Evolutionary conservation across 2,329 filamentous ascomycete species (phyloP).

Genomic region (Orbilia quercus): DNA sequence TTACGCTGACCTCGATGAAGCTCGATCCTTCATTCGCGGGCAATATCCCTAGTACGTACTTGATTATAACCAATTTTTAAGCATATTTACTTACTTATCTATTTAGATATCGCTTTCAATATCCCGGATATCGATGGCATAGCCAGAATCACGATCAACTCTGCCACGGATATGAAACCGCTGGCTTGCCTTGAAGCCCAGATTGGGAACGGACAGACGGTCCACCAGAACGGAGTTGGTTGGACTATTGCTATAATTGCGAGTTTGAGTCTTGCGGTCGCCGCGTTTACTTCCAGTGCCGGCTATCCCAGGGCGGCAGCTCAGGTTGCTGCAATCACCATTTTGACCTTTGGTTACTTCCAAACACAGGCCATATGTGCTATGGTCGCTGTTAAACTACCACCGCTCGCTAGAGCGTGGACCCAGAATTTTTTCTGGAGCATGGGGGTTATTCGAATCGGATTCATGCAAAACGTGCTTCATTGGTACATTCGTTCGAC

Average conservation of each 20-base stretch:
- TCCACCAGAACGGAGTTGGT: slow-evolving; percentile 85
- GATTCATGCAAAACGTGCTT: slow-evolving; percentile 86
- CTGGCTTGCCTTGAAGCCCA: slow-evolving; percentile 88
- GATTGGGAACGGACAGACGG: slow-evolving; percentile 90
- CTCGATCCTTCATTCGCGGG: slow-evolving; percentile 68
- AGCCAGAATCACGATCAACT: slow-evolving; percentile 82
- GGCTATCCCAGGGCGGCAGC: slow-evolving; percentile 93
- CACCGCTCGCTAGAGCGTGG: slow-evolving; percentile 89
- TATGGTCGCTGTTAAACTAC: slow-evolving; percentile 80
- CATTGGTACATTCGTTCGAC: slow-evolving; percentile 97
- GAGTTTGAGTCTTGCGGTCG: slow-evolving; percentile 82
- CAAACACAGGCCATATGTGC: slow-evolving; percentile 92
- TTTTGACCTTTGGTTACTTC: slow-evolving; percentile 94
- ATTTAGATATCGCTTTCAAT: slow-evolving; percentile 78
- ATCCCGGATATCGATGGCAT: slow-evolving; percentile 91
- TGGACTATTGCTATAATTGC: slow-evolving; percentile 91
- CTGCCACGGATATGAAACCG: slow-evolving; percentile 67
- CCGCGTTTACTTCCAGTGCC: slow-evolving; percentile 86
- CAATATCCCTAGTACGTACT: slow-evolving; percentile 73
- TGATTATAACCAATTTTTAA: neutral
- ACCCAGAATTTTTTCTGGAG: slow-evolving; percentile 98
- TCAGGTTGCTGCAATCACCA: slow-evolving; percentile 89
- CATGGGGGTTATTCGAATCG: slow-evolving; percentile 89
- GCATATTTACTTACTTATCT: neutral
- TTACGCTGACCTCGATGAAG: slow-evolving; percentile 76